These are phyloP conservation scores for Saksenaea vasiformis DNA, from an alignment of 371 early-diverging fungal genomes.

Conservation along the genomic window DNA sequence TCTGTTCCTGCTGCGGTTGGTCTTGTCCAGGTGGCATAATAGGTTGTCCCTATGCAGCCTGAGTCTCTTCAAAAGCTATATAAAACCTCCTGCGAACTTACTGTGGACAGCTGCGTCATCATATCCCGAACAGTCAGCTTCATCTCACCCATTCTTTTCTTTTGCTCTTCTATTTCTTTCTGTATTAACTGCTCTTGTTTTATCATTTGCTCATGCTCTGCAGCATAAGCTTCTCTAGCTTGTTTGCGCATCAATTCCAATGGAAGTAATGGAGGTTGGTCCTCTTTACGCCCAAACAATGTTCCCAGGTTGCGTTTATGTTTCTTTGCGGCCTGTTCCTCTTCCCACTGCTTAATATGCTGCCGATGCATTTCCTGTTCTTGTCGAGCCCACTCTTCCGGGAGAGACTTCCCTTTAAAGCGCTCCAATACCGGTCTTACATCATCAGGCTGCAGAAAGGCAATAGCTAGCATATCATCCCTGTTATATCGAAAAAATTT, in stretches of 20 bases:
- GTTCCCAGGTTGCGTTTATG: constrained; percentile 43
- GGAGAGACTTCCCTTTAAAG: constrained; percentile 70
- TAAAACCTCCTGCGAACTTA: constrained; percentile 17
- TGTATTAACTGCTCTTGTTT: constrained; percentile 57
- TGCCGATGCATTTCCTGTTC: constrained; percentile 68
- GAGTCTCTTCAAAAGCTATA: neutral
- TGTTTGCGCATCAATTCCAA: constrained; percentile 62
- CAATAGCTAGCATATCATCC: constrained; percentile 49
- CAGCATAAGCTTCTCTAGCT: constrained; percentile 59
- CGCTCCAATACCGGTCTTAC: constrained; percentile 70
- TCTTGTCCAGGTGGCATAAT: constrained; percentile 15
- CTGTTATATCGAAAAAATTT: neutral
- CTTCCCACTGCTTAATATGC: constrained; percentile 71
- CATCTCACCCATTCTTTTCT: constrained; percentile 64
- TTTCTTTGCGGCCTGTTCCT: constrained; percentile 61
- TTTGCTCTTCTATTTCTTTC: constrained; percentile 58
- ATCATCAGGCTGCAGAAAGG: constrained; percentile 75
- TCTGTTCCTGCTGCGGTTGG: neutral
- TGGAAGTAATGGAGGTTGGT: constrained; percentile 52
- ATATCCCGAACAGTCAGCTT: constrained; percentile 75
- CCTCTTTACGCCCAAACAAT: constrained; percentile 36
- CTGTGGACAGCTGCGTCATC: constrained; percentile 54
- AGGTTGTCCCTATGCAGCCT: constrained; percentile 9
- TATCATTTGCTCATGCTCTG: constrained; percentile 54
- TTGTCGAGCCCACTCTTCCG: constrained; percentile 71